These are phyloP conservation scores for Thecaphora thlaspeos DNA, from an alignment of 1,284 basidiomycete genomes.

Conservation along the genomic window DNA sequence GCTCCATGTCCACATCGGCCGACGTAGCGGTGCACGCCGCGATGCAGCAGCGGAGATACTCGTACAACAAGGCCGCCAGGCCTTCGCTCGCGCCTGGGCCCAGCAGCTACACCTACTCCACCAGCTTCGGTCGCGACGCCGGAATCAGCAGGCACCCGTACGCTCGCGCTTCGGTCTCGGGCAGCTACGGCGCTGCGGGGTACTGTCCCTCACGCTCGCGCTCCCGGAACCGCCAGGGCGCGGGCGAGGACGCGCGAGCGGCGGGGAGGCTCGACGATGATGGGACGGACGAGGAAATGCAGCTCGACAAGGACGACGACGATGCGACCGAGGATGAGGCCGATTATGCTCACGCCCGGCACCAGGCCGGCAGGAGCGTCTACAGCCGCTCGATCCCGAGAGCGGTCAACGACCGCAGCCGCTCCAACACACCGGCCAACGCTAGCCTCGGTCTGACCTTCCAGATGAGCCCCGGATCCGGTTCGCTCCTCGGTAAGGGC, in stretches of 20 bases:
- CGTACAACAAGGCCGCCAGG: conserved; percentile 28
- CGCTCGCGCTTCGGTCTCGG: conserved; percentile 29
- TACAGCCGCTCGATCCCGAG: conserved; percentile 4
- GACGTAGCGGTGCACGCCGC: conserved; percentile 29
- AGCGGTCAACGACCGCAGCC: conserved; percentile 10
- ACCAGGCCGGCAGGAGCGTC: conserved; percentile 17
- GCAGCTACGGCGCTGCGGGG: conserved; percentile 14
- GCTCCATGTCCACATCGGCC: conserved; percentile 22
- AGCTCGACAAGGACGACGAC: conserved; percentile 37
- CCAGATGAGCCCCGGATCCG: conserved; percentile 34
- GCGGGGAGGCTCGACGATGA: conserved; percentile 37
- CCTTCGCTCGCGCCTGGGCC: conserved; percentile 24
- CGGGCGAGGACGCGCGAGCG: conserved; percentile 7
- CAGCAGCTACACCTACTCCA: conserved; percentile 30
- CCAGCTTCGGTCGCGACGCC: conserved; percentile 25
- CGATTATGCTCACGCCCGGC: conserved; percentile 20
- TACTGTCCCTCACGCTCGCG: conserved; percentile 24
- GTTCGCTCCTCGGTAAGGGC: conserved; percentile 22
- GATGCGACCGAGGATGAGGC: conserved; percentile 50
- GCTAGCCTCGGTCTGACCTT: conserved; percentile 38
- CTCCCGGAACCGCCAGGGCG: conserved; percentile 16
- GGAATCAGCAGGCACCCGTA: conserved; percentile 22
- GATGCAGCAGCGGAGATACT: conserved; percentile 37
- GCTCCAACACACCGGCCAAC: conserved; percentile 24
- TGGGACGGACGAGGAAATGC: conserved; percentile 55